Conservation (phyloP, 2,329 filamentous ascomycete genomes). For the Ophiostoma ips region DNA sequence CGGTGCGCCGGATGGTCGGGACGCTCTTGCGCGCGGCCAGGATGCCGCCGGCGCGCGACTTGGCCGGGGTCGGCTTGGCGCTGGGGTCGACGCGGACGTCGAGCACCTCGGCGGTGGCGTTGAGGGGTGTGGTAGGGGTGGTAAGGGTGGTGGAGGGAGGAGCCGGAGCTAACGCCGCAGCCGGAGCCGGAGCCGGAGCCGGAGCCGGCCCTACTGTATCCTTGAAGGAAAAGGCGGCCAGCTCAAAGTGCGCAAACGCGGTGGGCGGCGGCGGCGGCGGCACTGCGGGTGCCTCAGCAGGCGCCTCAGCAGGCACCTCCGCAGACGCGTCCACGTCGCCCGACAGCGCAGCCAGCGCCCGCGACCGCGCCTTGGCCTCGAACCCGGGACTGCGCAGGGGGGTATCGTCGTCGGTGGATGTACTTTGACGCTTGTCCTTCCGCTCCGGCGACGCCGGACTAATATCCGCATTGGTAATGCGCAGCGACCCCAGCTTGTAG, state of each 20-base stretch:
- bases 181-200: too few relatives aligned
- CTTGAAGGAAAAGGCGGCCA: constrained; percentile 24
- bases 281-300: constrained; percentile 19
- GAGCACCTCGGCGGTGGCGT: constrained; percentile 23
- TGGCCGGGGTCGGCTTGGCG: constrained; percentile 26
- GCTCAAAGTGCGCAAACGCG: background rate
- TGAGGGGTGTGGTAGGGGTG: too few relatives aligned
- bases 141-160: too few relatives aligned
- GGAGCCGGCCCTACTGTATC: constrained; percentile 24
- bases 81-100: constrained; percentile 29
- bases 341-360: constrained; percentile 4
- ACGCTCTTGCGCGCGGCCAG: constrained; percentile 1
- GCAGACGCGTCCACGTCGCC: constrained; percentile 5
- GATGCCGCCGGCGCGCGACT: constrained; percentile 3
- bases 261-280: background rate
- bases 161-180: too few relatives aligned
- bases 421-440: too few relatives aligned
- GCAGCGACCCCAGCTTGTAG: constrained; percentile 47
- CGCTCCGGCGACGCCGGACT: constrained; percentile 29
- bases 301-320: constrained; percentile 9
- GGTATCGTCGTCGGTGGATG: background rate
- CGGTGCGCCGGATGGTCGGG: constrained; percentile 20
- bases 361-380: background rate
- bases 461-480: constrained; percentile 45
- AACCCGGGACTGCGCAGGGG: background rate